phyloP scores from a whole-genome alignment of 768 basidiomycete genomes.

The Roridomyces roridus region DNA sequence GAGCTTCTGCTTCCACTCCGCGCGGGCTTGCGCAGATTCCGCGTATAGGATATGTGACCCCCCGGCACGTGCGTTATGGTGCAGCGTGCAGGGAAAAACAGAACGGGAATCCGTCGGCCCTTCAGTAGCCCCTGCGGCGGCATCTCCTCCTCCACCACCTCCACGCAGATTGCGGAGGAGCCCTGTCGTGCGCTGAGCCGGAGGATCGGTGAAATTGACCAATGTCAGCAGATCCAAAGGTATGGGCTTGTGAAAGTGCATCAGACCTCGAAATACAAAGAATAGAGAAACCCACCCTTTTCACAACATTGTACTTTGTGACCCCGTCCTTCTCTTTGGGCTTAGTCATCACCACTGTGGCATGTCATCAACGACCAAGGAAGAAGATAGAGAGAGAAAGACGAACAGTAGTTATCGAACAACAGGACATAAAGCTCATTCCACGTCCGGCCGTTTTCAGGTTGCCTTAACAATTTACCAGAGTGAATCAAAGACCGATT shows the following conservation, averaged over 20 bases:
- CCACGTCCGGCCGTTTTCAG: slow-evolving; percentile 88
- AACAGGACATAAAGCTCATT: slow-evolving; percentile 89
- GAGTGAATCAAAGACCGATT: slow-evolving; percentile 85
- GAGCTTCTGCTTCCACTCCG: slow-evolving; percentile 90
- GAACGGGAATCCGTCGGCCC: slow-evolving; percentile 67
- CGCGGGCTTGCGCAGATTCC: slow-evolving; percentile 74
- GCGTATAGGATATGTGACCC: slow-evolving; percentile 90
- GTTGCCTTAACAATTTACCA: slow-evolving; percentile 83
- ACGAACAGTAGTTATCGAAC: slow-evolving; percentile 93
- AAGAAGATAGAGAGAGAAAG: background rate
- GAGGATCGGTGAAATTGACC: slow-evolving; percentile 81
- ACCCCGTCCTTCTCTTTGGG: slow-evolving; percentile 77
- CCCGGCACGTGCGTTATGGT: slow-evolving; percentile 88
- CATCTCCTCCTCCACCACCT: slow-evolving; percentile 38
- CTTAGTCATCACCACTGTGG: slow-evolving; percentile 88
- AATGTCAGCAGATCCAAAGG: slow-evolving; percentile 90
- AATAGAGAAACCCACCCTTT: slow-evolving; percentile 59
- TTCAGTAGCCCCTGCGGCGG: slow-evolving; percentile 41
- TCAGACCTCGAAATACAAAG: slow-evolving; percentile 15
- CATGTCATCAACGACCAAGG: background rate
- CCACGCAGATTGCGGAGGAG: slow-evolving; percentile 69
- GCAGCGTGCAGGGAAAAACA: slow-evolving; percentile 87
- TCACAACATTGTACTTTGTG: slow-evolving; percentile 80
- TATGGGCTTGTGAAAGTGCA: slow-evolving; percentile 70
- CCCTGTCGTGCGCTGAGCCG: slow-evolving; percentile 76